Evolutionary conservation across 2,329 filamentous ascomycete species (phyloP), one percentile per base, ranked within the genome.

Genomic region (Beauveria brongniartii): DNA sequence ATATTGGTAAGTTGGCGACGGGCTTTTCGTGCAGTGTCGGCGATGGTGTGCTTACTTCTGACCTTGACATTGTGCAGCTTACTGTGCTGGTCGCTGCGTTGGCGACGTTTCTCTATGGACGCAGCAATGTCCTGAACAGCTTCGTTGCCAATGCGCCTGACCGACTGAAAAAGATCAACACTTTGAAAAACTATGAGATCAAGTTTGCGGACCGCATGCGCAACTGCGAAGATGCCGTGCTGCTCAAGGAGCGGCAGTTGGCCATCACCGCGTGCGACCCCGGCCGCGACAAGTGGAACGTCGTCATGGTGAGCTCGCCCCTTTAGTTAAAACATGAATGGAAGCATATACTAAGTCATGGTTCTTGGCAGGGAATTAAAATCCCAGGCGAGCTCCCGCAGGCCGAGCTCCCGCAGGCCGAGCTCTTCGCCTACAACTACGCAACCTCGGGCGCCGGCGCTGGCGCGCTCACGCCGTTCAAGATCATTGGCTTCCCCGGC

Each of bases 281-380:
- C 0, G 75, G 75, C 5, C 69, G 75, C 3, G 75, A 77, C 61
- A 69, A 66, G 9, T 74, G 70, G 67, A 77, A 78, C 63, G 75
- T 72, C 3, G 75, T 77, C 62, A 75, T 77, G 74, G 75, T 72
- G 34, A 66, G 54, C 20, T 10, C 22, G 10, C 12, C 54, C 54
- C 6, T n/a, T 5, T 34, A 3, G 22, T 22, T 22, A 22, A 1
- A 34, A 5, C 10, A 14, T 34, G 4, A 34, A 34, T 34, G 34
- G 12, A 34, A 14, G 4, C 34, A 34, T 4, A 12, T 16, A 16
- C 40, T 34, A 22, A 55, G 22, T 14, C 12, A 28, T 46, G 16
- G 10, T n/a, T 10, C 4, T 22, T 18, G 44, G 18, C n/a, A 73
- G 71, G 70, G 70, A 5, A 18, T 72, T 1, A 68, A 66, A 51